Base-by-base conservation (phyloP, 148 eudicot species). In the Silene latifolia region DNA sequence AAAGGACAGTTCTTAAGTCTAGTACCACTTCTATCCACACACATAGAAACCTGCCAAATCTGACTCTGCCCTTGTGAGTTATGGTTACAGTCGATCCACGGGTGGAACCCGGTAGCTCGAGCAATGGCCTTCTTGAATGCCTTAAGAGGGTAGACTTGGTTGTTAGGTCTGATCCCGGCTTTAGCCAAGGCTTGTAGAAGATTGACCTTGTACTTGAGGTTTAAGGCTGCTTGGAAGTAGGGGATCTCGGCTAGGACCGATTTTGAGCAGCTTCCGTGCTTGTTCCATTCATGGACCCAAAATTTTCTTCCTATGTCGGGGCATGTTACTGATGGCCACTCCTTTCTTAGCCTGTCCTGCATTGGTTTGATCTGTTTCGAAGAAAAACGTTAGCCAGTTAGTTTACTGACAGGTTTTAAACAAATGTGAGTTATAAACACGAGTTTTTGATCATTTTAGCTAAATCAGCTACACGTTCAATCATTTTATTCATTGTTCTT, bases 251-350 rank as follows among this genome's bases (percentile, higher is more conserved):
- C 73, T 29, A 88, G 73, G 48, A 74, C 68, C 1, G 91, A 83
- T 24, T 81, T 84, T 1, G 87, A 75, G 77, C 91, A 88, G 0
- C 86, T 80, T 0, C 90, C 90, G 13, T 76, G 90, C 65, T 87
- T 88, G 57, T 74, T 69, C 90, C 90, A 88, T 24, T 88, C 90
- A 62, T 85, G 88, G 0, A 76, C 67, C 90, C 90, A 88, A 29
- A 85, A 85, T 25, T 71, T 79, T 2, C 60, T 46, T 24, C 83
- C 86, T 4, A 72, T 72, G 63, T 79, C 82, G 13, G 87, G 87
- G 74, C 88, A 88, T 4, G 84, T 74, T 9, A 80, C 47, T 0
- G 91, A 46, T 24, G 91, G 91, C 91, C 91, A 88, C 1, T 77
- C 79, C 35, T 64, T 72, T 47, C 79, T 63, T 74, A 88, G 76